A percentile compares a stretch with the other conserved stretches of the same genome.
Evolutionary conservation across 2,329 filamentous ascomycete genomes (phyloP).

Genomic region (Ophiocordyceps sinensis): DNA sequence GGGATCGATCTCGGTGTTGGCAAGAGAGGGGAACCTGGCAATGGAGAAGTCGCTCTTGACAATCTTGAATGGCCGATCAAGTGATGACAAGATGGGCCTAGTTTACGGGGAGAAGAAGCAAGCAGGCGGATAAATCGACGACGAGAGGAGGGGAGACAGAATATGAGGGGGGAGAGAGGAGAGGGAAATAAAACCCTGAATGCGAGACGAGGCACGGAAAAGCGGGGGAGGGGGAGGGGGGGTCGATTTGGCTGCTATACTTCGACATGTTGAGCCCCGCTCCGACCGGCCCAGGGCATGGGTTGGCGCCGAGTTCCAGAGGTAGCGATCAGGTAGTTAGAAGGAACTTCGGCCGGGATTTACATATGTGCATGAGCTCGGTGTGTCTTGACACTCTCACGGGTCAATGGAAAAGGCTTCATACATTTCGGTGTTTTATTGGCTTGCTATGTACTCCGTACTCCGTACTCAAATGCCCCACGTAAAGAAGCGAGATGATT

Average conservation of each 20-base stretch:
- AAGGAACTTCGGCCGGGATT: no score
- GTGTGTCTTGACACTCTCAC: no score
- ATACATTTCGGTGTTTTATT: no score
- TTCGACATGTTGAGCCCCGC: not conserved
- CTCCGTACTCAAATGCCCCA: no score
- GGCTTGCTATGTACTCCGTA: no score
- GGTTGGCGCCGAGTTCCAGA: no score
- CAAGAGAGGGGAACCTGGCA: not conserved
- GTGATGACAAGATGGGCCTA: not conserved
- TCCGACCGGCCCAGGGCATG: not conserved
- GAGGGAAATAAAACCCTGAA: slow-evolving; percentile 6
- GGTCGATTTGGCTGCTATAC: slow-evolving; percentile 4
- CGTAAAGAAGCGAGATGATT: no score
- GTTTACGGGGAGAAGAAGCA: slow-evolving; percentile 5
- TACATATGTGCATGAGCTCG: no score
- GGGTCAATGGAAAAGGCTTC: no score
- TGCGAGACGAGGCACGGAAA: slow-evolving; percentile 13
- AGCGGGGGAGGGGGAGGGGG: slow-evolving; percentile 23
- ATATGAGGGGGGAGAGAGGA: slow-evolving; percentile 8
- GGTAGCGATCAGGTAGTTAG: no score
- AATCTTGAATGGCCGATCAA: not conserved
- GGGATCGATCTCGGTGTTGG: not conserved
- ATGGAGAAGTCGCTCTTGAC: not conserved
- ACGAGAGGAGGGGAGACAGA: slow-evolving; percentile 2
- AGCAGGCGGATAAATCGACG: slow-evolving; percentile 7